Evolutionary conservation across 768 basidiomycete species (phyloP).

Genomic region (Dioszegia aurantiaca): DNA sequence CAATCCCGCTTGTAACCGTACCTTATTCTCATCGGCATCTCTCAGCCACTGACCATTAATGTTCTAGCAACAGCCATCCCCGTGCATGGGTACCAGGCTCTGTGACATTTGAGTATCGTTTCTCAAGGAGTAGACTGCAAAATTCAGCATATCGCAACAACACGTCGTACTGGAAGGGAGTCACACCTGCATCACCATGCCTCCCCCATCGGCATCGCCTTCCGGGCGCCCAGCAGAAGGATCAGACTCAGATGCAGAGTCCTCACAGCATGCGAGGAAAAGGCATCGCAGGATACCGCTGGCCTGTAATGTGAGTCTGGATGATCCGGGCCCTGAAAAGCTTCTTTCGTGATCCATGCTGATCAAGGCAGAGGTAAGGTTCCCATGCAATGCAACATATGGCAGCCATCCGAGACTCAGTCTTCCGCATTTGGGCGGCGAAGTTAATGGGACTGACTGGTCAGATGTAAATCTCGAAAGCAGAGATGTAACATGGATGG

Average conservation of each 20-base stretch:
- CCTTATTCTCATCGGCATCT: not conserved
- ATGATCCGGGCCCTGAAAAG: too few relatives aligned
- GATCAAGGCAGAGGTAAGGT: not conserved
- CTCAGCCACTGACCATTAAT: too few relatives aligned
- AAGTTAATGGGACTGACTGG: constrained; percentile 1
- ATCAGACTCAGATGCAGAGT: constrained; percentile 15
- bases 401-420: too few relatives aligned
- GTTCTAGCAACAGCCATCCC: too few relatives aligned
- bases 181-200: not conserved
- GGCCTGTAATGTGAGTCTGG: constrained; percentile 17
- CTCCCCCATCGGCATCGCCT: constrained; percentile 14
- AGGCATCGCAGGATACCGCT: constrained; percentile 13
- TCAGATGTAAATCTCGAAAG: constrained; percentile 19
- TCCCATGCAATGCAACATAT: too few relatives aligned
- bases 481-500: constrained; percentile 22
- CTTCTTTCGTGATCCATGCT: too few relatives aligned
- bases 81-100: too few relatives aligned
- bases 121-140: too few relatives aligned
- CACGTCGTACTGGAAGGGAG: too few relatives aligned
- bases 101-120: too few relatives aligned
- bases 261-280: not conserved
- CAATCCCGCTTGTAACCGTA: constrained; percentile 1
- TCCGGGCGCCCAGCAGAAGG: constrained; percentile 11
- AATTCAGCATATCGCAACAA: too few relatives aligned
- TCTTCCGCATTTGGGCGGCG: too few relatives aligned